These are phyloP conservation scores for Botrytis squamosa DNA, from an alignment of 2,329 filamentous ascomycete species.

Conservation along the genomic window DNA sequence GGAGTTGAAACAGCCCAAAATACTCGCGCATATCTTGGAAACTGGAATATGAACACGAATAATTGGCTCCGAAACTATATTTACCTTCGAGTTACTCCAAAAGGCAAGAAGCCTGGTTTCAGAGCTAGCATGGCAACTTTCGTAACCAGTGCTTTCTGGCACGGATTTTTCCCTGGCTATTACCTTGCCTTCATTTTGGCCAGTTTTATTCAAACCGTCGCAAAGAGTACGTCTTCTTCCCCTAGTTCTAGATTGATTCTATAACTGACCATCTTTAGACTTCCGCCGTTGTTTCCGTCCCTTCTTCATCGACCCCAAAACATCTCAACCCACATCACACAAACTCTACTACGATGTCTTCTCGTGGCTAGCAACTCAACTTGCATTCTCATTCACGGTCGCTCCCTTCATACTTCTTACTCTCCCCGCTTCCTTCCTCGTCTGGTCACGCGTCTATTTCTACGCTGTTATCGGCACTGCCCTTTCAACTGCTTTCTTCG, in stretches of 20 bases:
- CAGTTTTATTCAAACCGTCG: constrained; percentile 86
- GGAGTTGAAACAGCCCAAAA: constrained; percentile 90
- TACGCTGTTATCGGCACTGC: constrained; percentile 72
- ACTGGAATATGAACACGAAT: constrained; percentile 99
- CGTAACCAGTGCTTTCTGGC: constrained; percentile 92
- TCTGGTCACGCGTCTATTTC: constrained; percentile 87
- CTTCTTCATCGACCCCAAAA: constrained; percentile 83
- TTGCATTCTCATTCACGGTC: constrained; percentile 79
- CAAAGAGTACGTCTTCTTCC: constrained; percentile 71
- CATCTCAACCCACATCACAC: constrained; percentile 61
- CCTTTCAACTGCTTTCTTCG: constrained; percentile 70
- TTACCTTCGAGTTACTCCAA: constrained; percentile 90
- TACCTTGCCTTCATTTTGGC: constrained; percentile 88
- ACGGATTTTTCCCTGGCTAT: constrained; percentile 96
- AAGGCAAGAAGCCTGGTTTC: constrained; percentile 95
- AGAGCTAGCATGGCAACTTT: constrained; percentile 92
- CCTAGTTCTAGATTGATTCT: not conserved
- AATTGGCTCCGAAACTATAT: constrained; percentile 95
- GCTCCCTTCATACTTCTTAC: constrained; percentile 82
- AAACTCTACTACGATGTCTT: constrained; percentile 87
- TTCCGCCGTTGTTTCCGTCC: constrained; percentile 86
- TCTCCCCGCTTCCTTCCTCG: constrained; percentile 66
- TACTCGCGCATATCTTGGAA: constrained; percentile 83
- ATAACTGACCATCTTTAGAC: constrained; percentile 52
- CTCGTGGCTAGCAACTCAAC: constrained; percentile 73